Percentiles rank a stretch among this genome's conserved stretches.
These are phyloP conservation scores for Fermentozyma sake DNA, from an alignment of 1,139 yeast species.

Conservation along the genomic window DNA sequence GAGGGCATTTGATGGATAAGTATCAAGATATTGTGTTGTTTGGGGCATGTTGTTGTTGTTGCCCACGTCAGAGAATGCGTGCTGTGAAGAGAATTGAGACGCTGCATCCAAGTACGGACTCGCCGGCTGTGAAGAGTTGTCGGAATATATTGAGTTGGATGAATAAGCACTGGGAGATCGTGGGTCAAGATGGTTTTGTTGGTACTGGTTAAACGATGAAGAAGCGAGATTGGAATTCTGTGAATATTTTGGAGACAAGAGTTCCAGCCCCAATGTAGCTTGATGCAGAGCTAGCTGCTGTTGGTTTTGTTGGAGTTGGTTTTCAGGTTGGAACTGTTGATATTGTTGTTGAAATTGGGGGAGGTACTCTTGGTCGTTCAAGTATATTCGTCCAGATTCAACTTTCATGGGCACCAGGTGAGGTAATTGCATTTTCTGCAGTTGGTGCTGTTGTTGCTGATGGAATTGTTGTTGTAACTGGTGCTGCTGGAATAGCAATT, in stretches of 20 bases:
- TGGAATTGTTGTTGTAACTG: neutral
- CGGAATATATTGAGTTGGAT: constrained; percentile 30
- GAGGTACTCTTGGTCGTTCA: neutral
- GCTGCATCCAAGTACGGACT: constrained; percentile 33
- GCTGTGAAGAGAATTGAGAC: constrained; percentile 18
- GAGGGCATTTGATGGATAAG: constrained; percentile 9
- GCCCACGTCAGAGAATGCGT: constrained; percentile 3
- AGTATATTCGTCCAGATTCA: neutral
- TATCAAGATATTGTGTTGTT: constrained; percentile 7
- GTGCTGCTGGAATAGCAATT: neutral
- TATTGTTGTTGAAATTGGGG: too few species aligned
- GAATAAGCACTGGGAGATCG: constrained; percentile 11
- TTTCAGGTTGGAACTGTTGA: neutral
- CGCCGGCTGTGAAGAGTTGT: constrained; percentile 35
- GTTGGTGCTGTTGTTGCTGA: neutral
- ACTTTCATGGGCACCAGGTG: neutral
- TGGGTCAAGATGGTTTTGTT: constrained; percentile 9
- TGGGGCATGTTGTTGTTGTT: neutral
- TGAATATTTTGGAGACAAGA: too few species aligned
- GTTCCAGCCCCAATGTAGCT: too few species aligned
- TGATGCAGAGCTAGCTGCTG: too few species aligned
- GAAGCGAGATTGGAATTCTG: too few species aligned
- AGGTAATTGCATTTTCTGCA: neutral
- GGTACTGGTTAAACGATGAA: constrained; percentile 1
- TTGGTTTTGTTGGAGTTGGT: too few species aligned